These are phyloP conservation scores for Cladochytrium replicatum DNA, from an alignment of 192 early-diverging fungal genomes.

Conservation along the genomic window DNA sequence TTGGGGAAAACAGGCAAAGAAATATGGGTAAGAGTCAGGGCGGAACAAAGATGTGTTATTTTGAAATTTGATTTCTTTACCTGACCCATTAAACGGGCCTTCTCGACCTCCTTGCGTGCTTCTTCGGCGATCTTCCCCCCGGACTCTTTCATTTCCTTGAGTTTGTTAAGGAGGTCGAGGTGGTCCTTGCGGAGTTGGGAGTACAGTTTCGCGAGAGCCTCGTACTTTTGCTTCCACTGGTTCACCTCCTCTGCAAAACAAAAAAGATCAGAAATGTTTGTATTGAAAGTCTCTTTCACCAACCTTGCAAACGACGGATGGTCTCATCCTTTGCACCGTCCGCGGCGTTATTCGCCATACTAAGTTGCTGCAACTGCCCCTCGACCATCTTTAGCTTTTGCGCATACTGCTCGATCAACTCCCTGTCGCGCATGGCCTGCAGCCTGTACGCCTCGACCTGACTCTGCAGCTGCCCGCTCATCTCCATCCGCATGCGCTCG, in stretches of 20 bases:
- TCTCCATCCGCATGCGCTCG: too few species aligned
- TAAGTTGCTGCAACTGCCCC: constrained; percentile 67
- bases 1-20: constrained; percentile 1
- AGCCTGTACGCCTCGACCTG: constrained; percentile 67
- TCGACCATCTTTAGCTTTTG: constrained; percentile 52
- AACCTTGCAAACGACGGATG: constrained; percentile 70
- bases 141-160: constrained; percentile 65
- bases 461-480: constrained; percentile 66
- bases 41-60: too few species aligned
- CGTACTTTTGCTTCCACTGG: constrained; percentile 97
- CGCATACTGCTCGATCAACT: constrained; percentile 81
- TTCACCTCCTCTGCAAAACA: constrained; percentile 67
- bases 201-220: constrained; percentile 95
- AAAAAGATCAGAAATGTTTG: neutral
- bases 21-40: constrained; percentile 43
- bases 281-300: constrained; percentile 1
- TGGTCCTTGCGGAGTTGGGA: constrained; percentile 93
- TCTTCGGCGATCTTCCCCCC: constrained; percentile 72
- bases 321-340: constrained; percentile 77
- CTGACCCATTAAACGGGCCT: constrained; percentile 34
- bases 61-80: too few species aligned
- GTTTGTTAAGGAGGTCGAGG: constrained; percentile 82
- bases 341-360: constrained; percentile 57
- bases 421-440: constrained; percentile 73
- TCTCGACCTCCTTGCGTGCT: constrained; percentile 69